Evolutionary conservation across 345 rosid genomes (phyloP), one percentile per base, ranked within the genome.

Genomic region (Erysimum cheiranthoides): DNA sequence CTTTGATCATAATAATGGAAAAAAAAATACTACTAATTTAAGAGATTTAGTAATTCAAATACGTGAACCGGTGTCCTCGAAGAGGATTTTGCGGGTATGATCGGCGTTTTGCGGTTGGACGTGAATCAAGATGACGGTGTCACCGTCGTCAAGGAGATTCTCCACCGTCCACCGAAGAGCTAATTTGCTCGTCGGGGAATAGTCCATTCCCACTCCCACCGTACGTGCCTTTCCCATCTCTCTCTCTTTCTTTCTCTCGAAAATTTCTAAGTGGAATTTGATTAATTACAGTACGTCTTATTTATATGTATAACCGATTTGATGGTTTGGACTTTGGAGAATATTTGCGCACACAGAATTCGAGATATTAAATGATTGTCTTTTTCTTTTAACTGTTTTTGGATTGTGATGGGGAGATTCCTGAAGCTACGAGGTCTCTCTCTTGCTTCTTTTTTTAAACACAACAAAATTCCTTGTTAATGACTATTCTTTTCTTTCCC

Each of bases 41-140:
- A 56, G 21, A 56, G 61, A 59, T 35, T 5, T 17, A 2, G 40
- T 63, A 28, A 53, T 5, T 3, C 14, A 64, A 66, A 34, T 78
- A 78, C 81, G 81, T 68, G 81, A 78, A 35, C 81, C 81, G 45
- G 73, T 78, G 8, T 78, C 78, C 10, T 78, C 74, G 21, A 78
- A 78, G 49, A 78, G 74, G 51, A 78, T 66, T 61, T 78, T 78
- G 65, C 81, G 66, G 43, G 74, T 51, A 34, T 78, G 78, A 60
- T 66, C 78, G 18, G 81, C 78, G 74, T 73, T 78, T 60, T 51
- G 81, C 1, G 81, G 74, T 21, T 73, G 78, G 40, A 78, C 81
- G 27, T 78, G 81, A 34, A 78, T 43, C 74, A 78, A 73, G 49
- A 78, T 60, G 51, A 78, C 4, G 49, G 77, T 65, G 57, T 72